A percentile compares a stretch with the other conserved stretches of the same genome.
These are phyloP conservation scores for Metschnikowia bowlesiae DNA, from an alignment of 805 yeast species.

Conservation along the genomic window DNA sequence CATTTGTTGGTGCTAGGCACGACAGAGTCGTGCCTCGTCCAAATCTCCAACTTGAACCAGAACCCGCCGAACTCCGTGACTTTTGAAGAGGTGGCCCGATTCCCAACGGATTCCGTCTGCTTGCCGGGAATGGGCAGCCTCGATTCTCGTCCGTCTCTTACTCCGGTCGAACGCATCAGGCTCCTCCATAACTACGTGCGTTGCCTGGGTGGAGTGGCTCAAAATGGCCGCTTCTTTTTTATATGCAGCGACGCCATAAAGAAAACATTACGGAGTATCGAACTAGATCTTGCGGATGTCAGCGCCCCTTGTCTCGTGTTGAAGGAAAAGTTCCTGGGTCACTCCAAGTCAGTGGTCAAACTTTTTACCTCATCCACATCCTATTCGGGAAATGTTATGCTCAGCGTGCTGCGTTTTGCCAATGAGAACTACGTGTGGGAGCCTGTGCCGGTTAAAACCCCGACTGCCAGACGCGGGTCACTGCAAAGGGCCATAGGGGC, in stretches of 20 bases:
- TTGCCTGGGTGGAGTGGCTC: background rate
- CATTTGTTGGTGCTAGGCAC: conserved; percentile 40
- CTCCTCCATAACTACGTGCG: conserved; percentile 4
- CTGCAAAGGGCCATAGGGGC: background rate
- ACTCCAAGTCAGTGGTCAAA: conserved; percentile 69
- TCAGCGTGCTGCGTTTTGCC: conserved; percentile 38
- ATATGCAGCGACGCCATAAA: conserved; percentile 37
- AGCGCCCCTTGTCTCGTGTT: conserved; percentile 13
- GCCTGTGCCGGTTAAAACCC: conserved; percentile 23
- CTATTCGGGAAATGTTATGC: conserved; percentile 23
- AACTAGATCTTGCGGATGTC: conserved; percentile 14
- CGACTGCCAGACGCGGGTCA: background rate
- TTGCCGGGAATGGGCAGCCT: conserved; percentile 8
- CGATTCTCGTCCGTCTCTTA: background rate
- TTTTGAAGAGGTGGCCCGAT: conserved; percentile 32
- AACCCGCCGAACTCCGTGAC: conserved; percentile 53
- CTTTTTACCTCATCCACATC: conserved; percentile 55
- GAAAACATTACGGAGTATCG: conserved; percentile 27
- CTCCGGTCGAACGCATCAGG: background rate
- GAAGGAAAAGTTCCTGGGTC: conserved; percentile 70
- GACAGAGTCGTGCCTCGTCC: conserved; percentile 34
- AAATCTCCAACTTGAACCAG: conserved; percentile 47
- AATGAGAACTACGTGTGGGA: conserved; percentile 41
- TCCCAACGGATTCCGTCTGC: conserved; percentile 5
- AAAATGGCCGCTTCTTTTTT: conserved; percentile 13